phyloP scores from a whole-genome alignment of 2,329 filamentous ascomycete genomes.

The Pyrenochaeta sp. region DNA sequence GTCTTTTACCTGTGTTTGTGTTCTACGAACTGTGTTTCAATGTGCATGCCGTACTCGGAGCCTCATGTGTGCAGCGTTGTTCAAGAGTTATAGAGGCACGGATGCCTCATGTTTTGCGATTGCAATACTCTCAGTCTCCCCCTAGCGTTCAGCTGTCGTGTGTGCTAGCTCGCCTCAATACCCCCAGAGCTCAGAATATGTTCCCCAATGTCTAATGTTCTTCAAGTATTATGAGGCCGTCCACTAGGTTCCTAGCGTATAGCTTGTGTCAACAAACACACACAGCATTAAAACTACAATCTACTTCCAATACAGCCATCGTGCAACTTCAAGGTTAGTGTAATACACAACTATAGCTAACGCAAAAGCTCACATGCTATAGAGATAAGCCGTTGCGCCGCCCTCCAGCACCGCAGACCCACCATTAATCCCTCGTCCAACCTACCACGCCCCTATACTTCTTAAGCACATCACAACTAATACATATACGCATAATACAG shows the following conservation, averaged over 20 bases:
- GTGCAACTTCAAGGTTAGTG: conserved; percentile 15
- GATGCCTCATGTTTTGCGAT: conserved; percentile 14
- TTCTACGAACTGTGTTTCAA: conserved; percentile 5
- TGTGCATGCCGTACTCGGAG: conserved; percentile 11
- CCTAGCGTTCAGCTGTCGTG: conserved; percentile 14
- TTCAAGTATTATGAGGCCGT: too few relatives aligned
- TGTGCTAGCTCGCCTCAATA: conserved; percentile 7
- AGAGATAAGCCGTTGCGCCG: conserved; percentile 15
- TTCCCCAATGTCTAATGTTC: conserved; percentile 2
- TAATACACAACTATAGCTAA: conserved; percentile 17
- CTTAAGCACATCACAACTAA: conserved; percentile 13
- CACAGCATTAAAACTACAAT: conserved; percentile 7
- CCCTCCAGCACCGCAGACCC: conserved; percentile 15
- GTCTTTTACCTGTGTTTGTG: conserved; percentile 13
- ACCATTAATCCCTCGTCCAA: conserved; percentile 13
- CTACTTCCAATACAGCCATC: conserved; percentile 13
- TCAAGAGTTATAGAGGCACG: conserved; percentile 18
- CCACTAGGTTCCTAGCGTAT: conserved; percentile 2
- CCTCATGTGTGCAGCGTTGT: conserved; percentile 5
- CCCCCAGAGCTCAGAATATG: conserved; percentile 9
- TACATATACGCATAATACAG: conserved; percentile 19
- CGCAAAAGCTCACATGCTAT: conserved; percentile 12
- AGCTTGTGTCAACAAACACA: conserved; percentile 14
- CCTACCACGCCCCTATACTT: conserved; percentile 13
- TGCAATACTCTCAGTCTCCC: conserved; percentile 18